Base-by-base conservation (phyloP, 257 asterid species). In the Rauvolfia tetraphylla region DNA sequence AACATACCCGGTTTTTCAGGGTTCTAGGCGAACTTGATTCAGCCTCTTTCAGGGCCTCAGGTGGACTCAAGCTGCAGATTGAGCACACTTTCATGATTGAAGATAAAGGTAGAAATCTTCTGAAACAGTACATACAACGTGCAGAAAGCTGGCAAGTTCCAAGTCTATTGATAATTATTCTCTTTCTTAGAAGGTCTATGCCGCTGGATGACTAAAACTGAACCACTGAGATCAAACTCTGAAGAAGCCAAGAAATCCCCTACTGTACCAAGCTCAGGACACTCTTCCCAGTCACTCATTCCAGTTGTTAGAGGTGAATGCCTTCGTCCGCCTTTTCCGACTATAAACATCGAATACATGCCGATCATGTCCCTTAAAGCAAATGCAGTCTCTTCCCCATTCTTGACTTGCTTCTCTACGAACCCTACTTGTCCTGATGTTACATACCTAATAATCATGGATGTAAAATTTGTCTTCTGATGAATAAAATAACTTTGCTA, bases 211-310 rank as follows among this genome's bases (percentile, higher is more conserved):
- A 95, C 90, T 85, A 95, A 86, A 68, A 95, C 93, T 14, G 98
- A 95, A 77, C 98, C 93, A 68, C 98, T 81, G 65, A 87, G 89
- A 83, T 95, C 97, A 57, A 91, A 93, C 33, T 91, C 99, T 48
- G 97, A 81, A 76, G 99, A 95, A 78, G 99, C 97, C 88, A 95
- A 85, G 76, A 93, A 87, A 81, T 95, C 99, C 23, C 99, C 99
- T 78, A 95, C 90, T 81, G 89, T 91, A 38, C 99, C 99, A 10
- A 95, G 98, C 88, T 91, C 99, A 1, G 97, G 98, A 81, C 98
- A 93, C 83, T 93, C 99, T 86, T 93, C 99, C 99, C 97, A 95
- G 81, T 95, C 99, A 79, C 99, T 93, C 90, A 95, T 81, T 68
- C 98, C 97, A 2, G 89, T 90, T 48, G 93, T 91, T 79, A 93